Evolutionary conservation across 352 stramenopile genomes (phyloP).

Genomic region (Pythium volutum): DNA sequence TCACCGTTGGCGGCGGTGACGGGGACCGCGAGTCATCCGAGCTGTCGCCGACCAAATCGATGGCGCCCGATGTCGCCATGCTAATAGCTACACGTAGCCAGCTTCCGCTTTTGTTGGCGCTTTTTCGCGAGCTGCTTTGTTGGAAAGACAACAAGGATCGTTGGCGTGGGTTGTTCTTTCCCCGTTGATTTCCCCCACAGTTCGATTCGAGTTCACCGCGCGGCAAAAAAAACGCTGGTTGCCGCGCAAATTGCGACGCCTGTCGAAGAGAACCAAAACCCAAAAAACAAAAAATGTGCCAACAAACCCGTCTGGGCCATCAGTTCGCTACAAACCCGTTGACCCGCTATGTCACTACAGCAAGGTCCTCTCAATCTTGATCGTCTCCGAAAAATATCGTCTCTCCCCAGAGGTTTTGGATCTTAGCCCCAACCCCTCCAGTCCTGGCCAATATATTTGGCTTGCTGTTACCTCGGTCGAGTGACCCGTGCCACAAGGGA

Average conservation of each 20-base stretch:
- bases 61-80: constrained; percentile 12
- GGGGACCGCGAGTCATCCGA: constrained; percentile 9
- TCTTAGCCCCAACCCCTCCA: not conserved
- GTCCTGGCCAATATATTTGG: not conserved
- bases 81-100: not conserved
- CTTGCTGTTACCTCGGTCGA: not conserved
- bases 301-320: not conserved
- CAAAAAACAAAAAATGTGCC: not conserved
- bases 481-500: not conserved
- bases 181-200: not conserved
- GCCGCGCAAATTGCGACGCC: constrained; percentile 17
- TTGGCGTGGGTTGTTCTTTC: not conserved
- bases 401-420: constrained; percentile 2
- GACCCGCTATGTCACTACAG: not conserved
- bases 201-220: constrained; percentile 11
- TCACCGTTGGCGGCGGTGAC: constrained; percentile 24
- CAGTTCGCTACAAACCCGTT: not conserved
- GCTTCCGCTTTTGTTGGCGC: not conserved
- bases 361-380: not conserved
- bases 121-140: not conserved
- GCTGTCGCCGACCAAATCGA: constrained; percentile 24
- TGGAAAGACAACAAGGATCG: not conserved
- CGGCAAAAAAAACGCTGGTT: constrained; percentile 25
- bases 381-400: not conserved
- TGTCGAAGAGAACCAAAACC: not conserved